A percentile compares a stretch with the other conserved stretches of the same genome.
Conservation (phyloP, 2,329 filamentous ascomycete genomes). For the Emmonsia crescens region DNA sequence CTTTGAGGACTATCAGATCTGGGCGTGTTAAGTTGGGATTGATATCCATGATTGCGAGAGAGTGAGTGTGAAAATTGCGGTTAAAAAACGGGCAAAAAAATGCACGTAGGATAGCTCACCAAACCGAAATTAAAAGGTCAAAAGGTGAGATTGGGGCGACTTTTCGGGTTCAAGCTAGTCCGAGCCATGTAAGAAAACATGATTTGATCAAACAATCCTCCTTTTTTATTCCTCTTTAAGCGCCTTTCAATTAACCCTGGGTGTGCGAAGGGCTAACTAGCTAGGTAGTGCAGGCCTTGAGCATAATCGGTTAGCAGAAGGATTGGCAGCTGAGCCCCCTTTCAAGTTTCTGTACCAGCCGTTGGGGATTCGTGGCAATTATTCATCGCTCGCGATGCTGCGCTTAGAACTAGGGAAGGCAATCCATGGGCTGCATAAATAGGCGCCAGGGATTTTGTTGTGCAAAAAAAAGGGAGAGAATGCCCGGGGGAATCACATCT, state of each 20-base stretch:
- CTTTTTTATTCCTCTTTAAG: not conserved
- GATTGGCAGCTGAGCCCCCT: not conserved
- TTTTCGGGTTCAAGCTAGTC: not conserved
- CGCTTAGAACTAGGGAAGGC: too few species aligned
- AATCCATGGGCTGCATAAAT: not conserved
- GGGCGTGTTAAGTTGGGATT: slow-evolving; percentile 23
- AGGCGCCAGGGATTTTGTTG: not conserved
- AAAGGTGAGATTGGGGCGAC: not conserved
- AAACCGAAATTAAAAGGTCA: not conserved
- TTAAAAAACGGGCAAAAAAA: not conserved
- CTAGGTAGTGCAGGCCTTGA: not conserved
- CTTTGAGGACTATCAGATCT: slow-evolving; percentile 30
- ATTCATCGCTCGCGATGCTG: too few species aligned
- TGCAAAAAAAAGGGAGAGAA: not conserved
- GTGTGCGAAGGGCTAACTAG: not conserved
- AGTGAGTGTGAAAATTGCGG: not conserved
- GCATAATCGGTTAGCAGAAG: not conserved
- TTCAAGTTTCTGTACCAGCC: not conserved
- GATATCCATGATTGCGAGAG: slow-evolving; percentile 2
- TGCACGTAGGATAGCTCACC: not conserved
- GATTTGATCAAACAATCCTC: not conserved
- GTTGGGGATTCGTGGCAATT: not conserved
- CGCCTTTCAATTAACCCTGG: not conserved
- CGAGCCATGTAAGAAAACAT: not conserved
- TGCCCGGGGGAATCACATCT: not conserved